Conservation (phyloP, 768 basidiomycete species). For the Podaxis sp. region DNA sequence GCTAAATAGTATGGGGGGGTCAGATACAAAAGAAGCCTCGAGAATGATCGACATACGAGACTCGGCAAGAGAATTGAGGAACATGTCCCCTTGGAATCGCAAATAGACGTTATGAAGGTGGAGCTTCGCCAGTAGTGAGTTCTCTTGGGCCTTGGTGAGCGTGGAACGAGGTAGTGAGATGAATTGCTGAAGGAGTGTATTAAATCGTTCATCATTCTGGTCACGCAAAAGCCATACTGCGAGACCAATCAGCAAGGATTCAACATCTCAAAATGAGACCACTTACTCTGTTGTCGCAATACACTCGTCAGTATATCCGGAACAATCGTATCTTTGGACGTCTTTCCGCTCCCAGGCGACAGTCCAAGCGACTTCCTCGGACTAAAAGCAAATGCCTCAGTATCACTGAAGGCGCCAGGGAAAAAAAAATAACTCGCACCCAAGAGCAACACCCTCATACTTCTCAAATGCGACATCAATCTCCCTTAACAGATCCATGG, state of each 20-base stretch:
- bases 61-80: slow-evolving; percentile 85
- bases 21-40: not conserved
- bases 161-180: slow-evolving; percentile 50
- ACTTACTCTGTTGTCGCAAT: slow-evolving; percentile 66
- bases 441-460: slow-evolving; percentile 42
- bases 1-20: slow-evolving; percentile 36
- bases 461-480: slow-evolving; percentile 50
- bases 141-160: slow-evolving; percentile 67
- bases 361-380: slow-evolving; percentile 41
- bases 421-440: slow-evolving; percentile 29
- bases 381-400: slow-evolving; percentile 19
- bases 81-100: slow-evolving; percentile 81
- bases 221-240: slow-evolving; percentile 67
- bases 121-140: slow-evolving; percentile 71
- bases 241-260: not conserved
- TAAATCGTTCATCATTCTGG: slow-evolving; percentile 47
- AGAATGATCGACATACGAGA: slow-evolving; percentile 59
- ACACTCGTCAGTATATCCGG: slow-evolving; percentile 59
- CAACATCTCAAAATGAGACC: not conserved
- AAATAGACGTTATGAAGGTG: slow-evolving; percentile 73
- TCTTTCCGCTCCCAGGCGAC: slow-evolving; percentile 22
- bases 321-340: slow-evolving; percentile 43
- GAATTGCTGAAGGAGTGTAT: slow-evolving; percentile 52
- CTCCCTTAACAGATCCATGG: slow-evolving; percentile 55
- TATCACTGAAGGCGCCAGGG: not conserved